Evolutionary conservation across 495 filamentous ascomycete genomes (phyloP).

Genomic region (Hyaloscypha hepaticicola): DNA sequence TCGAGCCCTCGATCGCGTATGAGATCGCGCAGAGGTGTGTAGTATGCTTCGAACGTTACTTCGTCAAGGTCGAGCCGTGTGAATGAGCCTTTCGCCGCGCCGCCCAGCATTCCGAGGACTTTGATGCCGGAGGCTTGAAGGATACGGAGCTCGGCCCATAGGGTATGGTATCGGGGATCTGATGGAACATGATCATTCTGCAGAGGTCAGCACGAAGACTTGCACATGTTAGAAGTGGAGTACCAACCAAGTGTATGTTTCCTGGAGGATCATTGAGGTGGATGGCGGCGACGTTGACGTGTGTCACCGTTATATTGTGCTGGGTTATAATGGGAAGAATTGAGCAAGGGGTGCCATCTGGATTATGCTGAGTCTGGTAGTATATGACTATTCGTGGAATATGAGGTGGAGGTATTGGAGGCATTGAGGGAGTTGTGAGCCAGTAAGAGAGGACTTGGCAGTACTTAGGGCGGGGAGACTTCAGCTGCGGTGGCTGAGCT

Average conservation of each 20-base stretch:
- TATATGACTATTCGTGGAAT: slow-evolving; percentile 60
- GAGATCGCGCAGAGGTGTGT: slow-evolving; percentile 59
- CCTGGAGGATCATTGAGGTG: slow-evolving; percentile 66
- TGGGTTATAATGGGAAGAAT: slow-evolving; percentile 66
- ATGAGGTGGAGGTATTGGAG: slow-evolving; percentile 33
- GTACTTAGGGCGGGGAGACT: not conserved
- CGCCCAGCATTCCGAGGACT: slow-evolving; percentile 80
- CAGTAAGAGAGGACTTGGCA: too few relatives aligned
- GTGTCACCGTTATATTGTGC: slow-evolving; percentile 55
- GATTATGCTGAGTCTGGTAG: slow-evolving; percentile 69
- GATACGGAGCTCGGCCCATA: slow-evolving; percentile 70
- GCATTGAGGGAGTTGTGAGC: slow-evolving; percentile 27
- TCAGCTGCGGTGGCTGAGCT: not conserved
- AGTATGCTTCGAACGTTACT: slow-evolving; percentile 61
- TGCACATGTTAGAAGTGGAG: slow-evolving; percentile 21
- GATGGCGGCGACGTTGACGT: slow-evolving; percentile 76
- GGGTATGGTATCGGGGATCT: slow-evolving; percentile 51
- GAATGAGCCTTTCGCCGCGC: slow-evolving; percentile 72
- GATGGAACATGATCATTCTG: slow-evolving; percentile 68
- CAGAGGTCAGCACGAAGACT: not conserved
- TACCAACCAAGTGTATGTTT: slow-evolving; percentile 55
- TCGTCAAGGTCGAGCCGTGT: slow-evolving; percentile 58
- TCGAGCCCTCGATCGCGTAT: slow-evolving; percentile 59
- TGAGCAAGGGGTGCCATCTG: slow-evolving; percentile 60
- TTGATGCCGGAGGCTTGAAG: slow-evolving; percentile 65